Evolutionary conservation across 2,329 filamentous ascomycete species (phyloP).

Genomic region (Ceratocystis harringtonii): DNA sequence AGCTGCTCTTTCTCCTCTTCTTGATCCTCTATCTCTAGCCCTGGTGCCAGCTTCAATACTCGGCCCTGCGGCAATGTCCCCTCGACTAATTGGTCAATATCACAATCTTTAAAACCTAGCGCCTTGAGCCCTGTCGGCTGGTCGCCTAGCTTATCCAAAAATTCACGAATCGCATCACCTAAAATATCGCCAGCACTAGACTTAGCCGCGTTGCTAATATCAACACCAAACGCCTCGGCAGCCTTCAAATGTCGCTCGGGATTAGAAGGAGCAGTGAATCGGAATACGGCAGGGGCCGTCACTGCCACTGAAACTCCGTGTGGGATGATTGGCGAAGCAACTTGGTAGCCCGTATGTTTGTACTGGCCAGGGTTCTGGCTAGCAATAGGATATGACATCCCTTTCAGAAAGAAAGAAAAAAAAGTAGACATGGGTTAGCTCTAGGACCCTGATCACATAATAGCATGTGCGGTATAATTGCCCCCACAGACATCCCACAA

Average conservation of each 20-base stretch:
- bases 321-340: slow-evolving; percentile 67
- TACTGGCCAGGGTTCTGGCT: slow-evolving; percentile 79
- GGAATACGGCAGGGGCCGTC: slow-evolving; percentile 83
- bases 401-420: slow-evolving; percentile 23
- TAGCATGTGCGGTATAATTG: background rate
- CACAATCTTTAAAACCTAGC: slow-evolving; percentile 59
- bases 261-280: slow-evolving; percentile 80
- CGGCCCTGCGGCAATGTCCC: slow-evolving; percentile 85
- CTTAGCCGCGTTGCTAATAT: slow-evolving; percentile 71
- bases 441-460: background rate
- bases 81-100: slow-evolving; percentile 76
- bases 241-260: slow-evolving; percentile 82
- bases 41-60: slow-evolving; percentile 84
- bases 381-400: slow-evolving; percentile 96
- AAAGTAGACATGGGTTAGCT: background rate
- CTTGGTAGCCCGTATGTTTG: slow-evolving; percentile 72
- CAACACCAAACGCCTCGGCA: slow-evolving; percentile 80
- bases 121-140: slow-evolving; percentile 76
- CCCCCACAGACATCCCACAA: background rate
- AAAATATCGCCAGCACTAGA: slow-evolving; percentile 84
- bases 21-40: slow-evolving; percentile 49
- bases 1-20: slow-evolving; percentile 59
- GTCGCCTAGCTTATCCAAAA: slow-evolving; percentile 70
- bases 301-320: slow-evolving; percentile 94
- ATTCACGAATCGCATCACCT: slow-evolving; percentile 65